These are phyloP conservation scores for Ploettnerulaceae sp. DNA, from an alignment of 2,329 filamentous ascomycete species.

Conservation along the genomic window DNA sequence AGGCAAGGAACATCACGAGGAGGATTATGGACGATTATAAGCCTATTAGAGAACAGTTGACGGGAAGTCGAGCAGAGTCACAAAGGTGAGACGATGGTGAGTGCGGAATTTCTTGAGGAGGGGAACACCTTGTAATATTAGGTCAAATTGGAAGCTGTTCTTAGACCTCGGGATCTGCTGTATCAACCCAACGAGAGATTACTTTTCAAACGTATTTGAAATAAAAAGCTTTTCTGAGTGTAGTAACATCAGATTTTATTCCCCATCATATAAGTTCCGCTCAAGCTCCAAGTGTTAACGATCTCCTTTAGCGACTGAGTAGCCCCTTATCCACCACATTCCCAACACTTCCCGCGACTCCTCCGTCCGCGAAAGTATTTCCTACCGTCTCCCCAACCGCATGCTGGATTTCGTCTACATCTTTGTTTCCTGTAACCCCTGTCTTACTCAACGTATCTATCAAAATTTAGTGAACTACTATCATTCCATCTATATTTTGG, in stretches of 20 bases:
- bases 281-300: not conserved
- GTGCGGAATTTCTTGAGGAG: too few species aligned
- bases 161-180: too few species aligned
- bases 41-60: constrained; percentile 14
- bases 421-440: constrained; percentile 28
- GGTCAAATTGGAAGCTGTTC: too few species aligned
- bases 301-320: constrained; percentile 12
- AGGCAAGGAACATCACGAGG: constrained; percentile 18
- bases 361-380: constrained; percentile 19
- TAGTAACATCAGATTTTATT: too few species aligned
- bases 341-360: constrained; percentile 21
- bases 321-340: constrained; percentile 24
- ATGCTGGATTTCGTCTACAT: constrained; percentile 27
- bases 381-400: constrained; percentile 23
- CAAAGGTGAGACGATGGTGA: constrained; percentile 27
- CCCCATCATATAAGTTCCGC: too few species aligned
- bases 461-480: not conserved
- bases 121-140: too few species aligned
- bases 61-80: constrained; percentile 17
- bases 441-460: constrained; percentile 26
- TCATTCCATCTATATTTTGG: not conserved
- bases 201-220: too few species aligned
- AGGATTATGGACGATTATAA: constrained; percentile 23
- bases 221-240: too few species aligned
- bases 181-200: too few species aligned